Percentiles rank a stretch among this genome's conserved stretches.
Evolutionary conservation across 164 flowering plant species (phyloP).

Genomic region (Vitis amurensis): DNA sequence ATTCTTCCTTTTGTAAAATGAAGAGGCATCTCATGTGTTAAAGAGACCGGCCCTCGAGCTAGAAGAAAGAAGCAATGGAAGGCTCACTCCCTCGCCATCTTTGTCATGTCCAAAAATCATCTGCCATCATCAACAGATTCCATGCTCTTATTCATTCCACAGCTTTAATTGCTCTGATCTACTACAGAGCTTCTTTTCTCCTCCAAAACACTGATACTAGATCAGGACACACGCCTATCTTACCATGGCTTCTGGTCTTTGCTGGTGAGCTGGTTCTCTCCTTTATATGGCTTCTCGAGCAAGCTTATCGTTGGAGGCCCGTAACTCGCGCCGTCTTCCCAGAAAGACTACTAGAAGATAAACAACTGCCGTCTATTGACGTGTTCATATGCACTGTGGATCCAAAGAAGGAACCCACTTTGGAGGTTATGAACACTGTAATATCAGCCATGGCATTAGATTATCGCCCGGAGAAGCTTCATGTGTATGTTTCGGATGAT

Average conservation of each 20-base stretch:
- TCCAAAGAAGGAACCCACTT: conserved; percentile 51
- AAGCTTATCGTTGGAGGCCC: conserved; percentile 48
- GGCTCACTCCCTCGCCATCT: conserved; percentile 18
- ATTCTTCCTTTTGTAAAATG: too few species aligned
- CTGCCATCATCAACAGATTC: conserved; percentile 17
- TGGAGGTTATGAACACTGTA: conserved; percentile 70
- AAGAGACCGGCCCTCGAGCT: too few species aligned
- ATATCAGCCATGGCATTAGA: conserved; percentile 69
- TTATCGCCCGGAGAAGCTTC: conserved; percentile 59
- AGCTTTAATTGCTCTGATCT: conserved; percentile 20
- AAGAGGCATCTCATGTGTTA: too few species aligned
- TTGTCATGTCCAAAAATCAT: conserved; percentile 15
- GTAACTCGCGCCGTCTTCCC: conserved; percentile 44
- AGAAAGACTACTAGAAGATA: conserved; percentile 35
- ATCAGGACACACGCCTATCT: not conserved
- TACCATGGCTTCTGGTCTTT: conserved; percentile 38
- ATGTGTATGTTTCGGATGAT: conserved; percentile 74
- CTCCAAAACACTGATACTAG: conserved; percentile 1
- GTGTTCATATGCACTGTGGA: conserved; percentile 67
- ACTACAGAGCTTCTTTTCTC: conserved; percentile 28
- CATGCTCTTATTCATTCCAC: conserved; percentile 23
- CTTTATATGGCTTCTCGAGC: conserved; percentile 43
- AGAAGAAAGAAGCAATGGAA: conserved; percentile 6
- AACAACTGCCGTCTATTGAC: conserved; percentile 45
- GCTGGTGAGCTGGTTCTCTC: conserved; percentile 43